Evolutionary conservation across 2,329 filamentous ascomycete species (phyloP).

Genomic region (Coleophoma cylindrospora): DNA sequence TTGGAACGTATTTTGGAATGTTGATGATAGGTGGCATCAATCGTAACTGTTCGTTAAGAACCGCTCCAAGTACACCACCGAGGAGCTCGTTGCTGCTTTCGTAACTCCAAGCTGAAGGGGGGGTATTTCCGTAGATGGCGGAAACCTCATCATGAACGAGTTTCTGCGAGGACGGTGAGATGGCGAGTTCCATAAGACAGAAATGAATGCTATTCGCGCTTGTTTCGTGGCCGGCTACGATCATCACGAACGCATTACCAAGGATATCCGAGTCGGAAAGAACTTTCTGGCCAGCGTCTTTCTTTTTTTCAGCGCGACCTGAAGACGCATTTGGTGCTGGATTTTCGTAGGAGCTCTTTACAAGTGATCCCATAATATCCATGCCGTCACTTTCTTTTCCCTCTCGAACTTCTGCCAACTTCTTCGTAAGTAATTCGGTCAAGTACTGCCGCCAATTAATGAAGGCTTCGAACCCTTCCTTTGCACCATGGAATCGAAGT

Average conservation of each 20-base stretch:
- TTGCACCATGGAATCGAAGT: slow-evolving; percentile 38
- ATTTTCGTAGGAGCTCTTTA: slow-evolving; percentile 36
- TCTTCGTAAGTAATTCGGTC: slow-evolving; percentile 50
- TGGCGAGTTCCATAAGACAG: slow-evolving; percentile 61
- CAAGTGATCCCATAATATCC: slow-evolving; percentile 51
- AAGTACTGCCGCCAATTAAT: slow-evolving; percentile 57
- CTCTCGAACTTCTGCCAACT: slow-evolving; percentile 37
- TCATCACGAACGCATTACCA: slow-evolving; percentile 66
- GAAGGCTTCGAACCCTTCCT: slow-evolving; percentile 39
- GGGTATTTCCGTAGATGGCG: slow-evolving; percentile 51
- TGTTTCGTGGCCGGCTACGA: slow-evolving; percentile 76
- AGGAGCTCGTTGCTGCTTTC: slow-evolving; percentile 61
- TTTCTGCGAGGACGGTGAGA: slow-evolving; percentile 58
- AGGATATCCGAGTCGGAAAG: slow-evolving; percentile 62
- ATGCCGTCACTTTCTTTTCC: slow-evolving; percentile 36
- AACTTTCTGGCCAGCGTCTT: slow-evolving; percentile 47
- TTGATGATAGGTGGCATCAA: slow-evolving; percentile 65
- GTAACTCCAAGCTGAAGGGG: slow-evolving; percentile 64
- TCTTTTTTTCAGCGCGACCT: slow-evolving; percentile 35
- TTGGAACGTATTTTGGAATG: slow-evolving; percentile 62
- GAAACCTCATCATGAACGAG: slow-evolving; percentile 66
- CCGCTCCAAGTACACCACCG: slow-evolving; percentile 65
- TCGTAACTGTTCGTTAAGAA: slow-evolving; percentile 74
- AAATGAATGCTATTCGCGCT: slow-evolving; percentile 74
- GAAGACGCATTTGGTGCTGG: slow-evolving; percentile 37